These are phyloP conservation scores for Lindgomyces ingoldianus DNA, from an alignment of 495 filamentous ascomycete genomes.

Conservation along the genomic window DNA sequence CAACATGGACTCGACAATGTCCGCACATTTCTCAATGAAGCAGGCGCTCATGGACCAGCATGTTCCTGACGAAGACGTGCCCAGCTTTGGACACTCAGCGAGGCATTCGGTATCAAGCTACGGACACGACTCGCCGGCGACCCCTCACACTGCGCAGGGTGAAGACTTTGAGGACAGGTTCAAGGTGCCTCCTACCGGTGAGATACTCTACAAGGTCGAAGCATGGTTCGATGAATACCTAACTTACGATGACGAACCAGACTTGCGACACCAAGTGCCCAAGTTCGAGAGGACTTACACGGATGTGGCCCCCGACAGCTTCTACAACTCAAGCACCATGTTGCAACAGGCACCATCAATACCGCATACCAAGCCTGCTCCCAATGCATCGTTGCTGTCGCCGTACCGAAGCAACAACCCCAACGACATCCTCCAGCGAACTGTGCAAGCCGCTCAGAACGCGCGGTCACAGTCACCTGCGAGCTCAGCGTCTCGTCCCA, in stretches of 20 bases:
- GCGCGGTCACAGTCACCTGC: constrained; percentile 61
- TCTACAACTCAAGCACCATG: constrained; percentile 72
- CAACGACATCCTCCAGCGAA: constrained; percentile 64
- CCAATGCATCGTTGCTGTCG: constrained; percentile 51
- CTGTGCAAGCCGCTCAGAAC: constrained; percentile 75
- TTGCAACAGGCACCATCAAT: constrained; percentile 47
- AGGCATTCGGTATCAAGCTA: constrained; percentile 58
- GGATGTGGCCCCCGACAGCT: constrained; percentile 80
- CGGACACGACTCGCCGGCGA: constrained; percentile 58
- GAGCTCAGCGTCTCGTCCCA: constrained; percentile 60
- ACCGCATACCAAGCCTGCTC: constrained; percentile 41
- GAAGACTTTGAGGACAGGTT: constrained; percentile 53
- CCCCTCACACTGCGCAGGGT: constrained; percentile 56
- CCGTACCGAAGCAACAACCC: constrained; percentile 56
- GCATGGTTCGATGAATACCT: constrained; percentile 64
- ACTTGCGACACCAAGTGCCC: constrained; percentile 53
- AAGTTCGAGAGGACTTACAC: constrained; percentile 86
- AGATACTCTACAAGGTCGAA: constrained; percentile 45
- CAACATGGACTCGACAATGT: constrained; percentile 47
- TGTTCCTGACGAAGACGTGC: constrained; percentile 44
- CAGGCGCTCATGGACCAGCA: constrained; percentile 58
- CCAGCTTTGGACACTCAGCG: constrained; percentile 52
- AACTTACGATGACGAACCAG: constrained; percentile 49
- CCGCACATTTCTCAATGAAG: constrained; percentile 56
- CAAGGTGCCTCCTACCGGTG: constrained; percentile 40